Evolutionary conservation across 331 rosid species (phyloP).

Genomic region (Acacia pycnantha): DNA sequence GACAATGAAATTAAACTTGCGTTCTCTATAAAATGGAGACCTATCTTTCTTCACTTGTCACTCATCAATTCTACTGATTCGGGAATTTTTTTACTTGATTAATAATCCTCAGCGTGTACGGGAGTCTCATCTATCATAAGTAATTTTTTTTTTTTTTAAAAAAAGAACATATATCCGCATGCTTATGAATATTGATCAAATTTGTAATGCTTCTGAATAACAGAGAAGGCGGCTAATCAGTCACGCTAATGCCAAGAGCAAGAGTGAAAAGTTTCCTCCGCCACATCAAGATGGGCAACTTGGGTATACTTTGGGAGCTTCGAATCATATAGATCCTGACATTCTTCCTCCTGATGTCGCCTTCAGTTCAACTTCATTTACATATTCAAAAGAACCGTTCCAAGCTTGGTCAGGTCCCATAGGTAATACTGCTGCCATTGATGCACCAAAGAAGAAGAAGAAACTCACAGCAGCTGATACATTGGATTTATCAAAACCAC

Average conservation of each 20-base stretch:
- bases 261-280: constrained; percentile 97
- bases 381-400: constrained; percentile 60
- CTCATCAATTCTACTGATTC: background rate
- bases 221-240: constrained; percentile 87
- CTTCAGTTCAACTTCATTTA: constrained; percentile 65
- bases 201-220: constrained; percentile 30
- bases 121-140: background rate
- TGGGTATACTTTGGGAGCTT: constrained; percentile 82
- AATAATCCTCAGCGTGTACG: background rate
- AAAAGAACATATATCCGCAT: background rate
- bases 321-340: constrained; percentile 79
- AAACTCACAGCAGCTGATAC: constrained; percentile 60
- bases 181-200: constrained; percentile 18
- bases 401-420: constrained; percentile 95
- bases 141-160: background rate
- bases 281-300: constrained; percentile 95
- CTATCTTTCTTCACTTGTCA: background rate
- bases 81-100: background rate
- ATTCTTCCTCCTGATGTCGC: constrained; percentile 62
- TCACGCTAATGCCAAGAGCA: constrained; percentile 94
- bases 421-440: constrained; percentile 51
- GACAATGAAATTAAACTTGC: background rate
- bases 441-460: constrained; percentile 62
- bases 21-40: background rate
- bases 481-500: constrained; percentile 51